Conservation (phyloP, 148 eudicot genomes). For the Spergularia marina region DNA sequence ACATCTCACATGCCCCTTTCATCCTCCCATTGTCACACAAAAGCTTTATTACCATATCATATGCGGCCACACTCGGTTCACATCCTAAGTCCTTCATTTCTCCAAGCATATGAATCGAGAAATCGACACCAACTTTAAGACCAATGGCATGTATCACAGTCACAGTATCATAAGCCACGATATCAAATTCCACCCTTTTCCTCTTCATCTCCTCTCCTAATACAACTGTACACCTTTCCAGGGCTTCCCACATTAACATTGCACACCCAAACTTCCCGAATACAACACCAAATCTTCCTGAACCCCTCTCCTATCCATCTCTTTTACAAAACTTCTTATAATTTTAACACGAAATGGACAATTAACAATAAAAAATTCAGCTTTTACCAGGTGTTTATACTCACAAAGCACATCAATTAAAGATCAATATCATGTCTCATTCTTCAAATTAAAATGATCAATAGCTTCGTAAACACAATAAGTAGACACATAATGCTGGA, state of each 20-base stretch:
- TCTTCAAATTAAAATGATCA: constrained; percentile 61
- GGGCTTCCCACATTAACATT: constrained; percentile 79
- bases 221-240: too few species aligned
- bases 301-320: constrained; percentile 72
- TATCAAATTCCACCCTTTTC: too few species aligned
- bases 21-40: constrained; percentile 75
- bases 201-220: too few species aligned
- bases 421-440: constrained; percentile 63
- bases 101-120: constrained; percentile 50
- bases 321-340: constrained; percentile 85
- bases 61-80: constrained; percentile 67
- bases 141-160: constrained; percentile 70
- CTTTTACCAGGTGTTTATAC: constrained; percentile 84
- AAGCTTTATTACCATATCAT: constrained; percentile 74
- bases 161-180: constrained; percentile 78
- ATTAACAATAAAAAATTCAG: constrained; percentile 68
- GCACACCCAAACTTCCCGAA: constrained; percentile 82
- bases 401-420: constrained; percentile 88
- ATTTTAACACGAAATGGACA: constrained; percentile 30
- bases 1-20: constrained; percentile 60
- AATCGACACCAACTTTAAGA: constrained; percentile 75
- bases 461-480: constrained; percentile 76
- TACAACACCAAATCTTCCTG: constrained; percentile 71
- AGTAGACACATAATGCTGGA: constrained; percentile 69
- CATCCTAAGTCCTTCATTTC: constrained; percentile 77